Evolutionary conservation across 768 basidiomycete genomes (phyloP), one percentile per base, ranked within the genome.

Genomic region (Polyporus arcularius): DNA sequence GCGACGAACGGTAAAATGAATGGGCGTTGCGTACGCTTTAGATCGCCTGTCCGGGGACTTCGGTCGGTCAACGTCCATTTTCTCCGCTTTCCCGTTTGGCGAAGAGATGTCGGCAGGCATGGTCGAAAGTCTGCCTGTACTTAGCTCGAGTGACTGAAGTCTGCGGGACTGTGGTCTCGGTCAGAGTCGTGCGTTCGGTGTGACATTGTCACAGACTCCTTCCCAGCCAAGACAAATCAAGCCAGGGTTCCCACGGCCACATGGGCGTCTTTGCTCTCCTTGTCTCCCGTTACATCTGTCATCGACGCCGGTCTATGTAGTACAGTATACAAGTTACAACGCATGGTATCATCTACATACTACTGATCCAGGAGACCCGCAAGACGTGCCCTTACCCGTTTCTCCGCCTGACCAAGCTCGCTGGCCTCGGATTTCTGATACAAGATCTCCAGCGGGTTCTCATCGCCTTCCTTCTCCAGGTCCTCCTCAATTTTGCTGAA

Each of bases 1-100:
- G 57, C 43, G 4, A 48, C 15, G 48, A 30, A 49, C 28, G 31
- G 28, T 49, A 8, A 39, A 31, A 18, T 14, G 11, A 32, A 42
- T 14, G 41, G 35, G 52, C 43, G 40, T 58, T 82, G 62, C 71
- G 58, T 55, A 73, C 71, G 69, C 70, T 57, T 71, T 71, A 2
- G 70, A 70, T 40, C 64, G 67, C 45, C 68, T 64, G 51, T 70
- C 71, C 1, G 68, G 69, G 32, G 71, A 73, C 28, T 46, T 55
- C 30, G 61, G 55, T 65, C 74, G 78, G 66, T 89, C 89, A 18
- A 86, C 75, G 54, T 88, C 86, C 85, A 90, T 87, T 71, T 78
- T 82, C 48, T 79, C 68, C 75, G 26, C 26, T 40, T 39, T 57
- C 8, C 65, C 65, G 57, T 66, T 67, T 8, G 48, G 49, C 26